Evolutionary conservation across 1,284 basidiomycete genomes (phyloP).

Genomic region (Leccinum laetum): DNA sequence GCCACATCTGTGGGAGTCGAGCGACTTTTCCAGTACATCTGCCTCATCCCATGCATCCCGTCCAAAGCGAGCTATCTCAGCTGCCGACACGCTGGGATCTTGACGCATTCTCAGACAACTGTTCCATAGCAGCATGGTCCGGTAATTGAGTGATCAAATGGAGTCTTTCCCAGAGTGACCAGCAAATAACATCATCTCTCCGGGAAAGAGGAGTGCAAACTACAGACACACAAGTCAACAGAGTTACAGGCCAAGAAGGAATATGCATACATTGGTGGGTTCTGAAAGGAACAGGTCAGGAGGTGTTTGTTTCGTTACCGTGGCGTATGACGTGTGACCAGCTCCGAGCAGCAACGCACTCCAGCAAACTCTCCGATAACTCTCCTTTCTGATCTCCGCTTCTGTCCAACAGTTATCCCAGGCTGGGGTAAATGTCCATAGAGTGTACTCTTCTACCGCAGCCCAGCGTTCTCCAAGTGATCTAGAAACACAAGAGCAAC

Average conservation of each 20-base stretch:
- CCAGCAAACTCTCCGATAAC: conserved; percentile 74
- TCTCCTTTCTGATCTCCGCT: conserved; percentile 66
- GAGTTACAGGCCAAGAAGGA: conserved; percentile 1
- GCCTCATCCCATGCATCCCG: conserved; percentile 67
- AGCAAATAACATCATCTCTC: conserved; percentile 48
- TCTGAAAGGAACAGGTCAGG: conserved; percentile 61
- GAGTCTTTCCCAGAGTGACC: conserved; percentile 54
- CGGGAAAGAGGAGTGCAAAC: conserved; percentile 71
- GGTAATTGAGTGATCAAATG: conserved; percentile 71
- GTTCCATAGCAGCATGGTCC: conserved; percentile 71
- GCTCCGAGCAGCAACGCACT: conserved; percentile 61
- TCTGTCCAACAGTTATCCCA: conserved; percentile 63
- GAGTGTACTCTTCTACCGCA: conserved; percentile 48
- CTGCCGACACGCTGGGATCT: conserved; percentile 39
- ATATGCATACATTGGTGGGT: conserved; percentile 59
- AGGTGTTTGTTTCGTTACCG: conserved; percentile 41
- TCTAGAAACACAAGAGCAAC: conserved; percentile 55
- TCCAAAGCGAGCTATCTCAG: conserved; percentile 45
- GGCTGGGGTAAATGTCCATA: conserved; percentile 63
- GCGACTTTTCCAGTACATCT: conserved; percentile 59
- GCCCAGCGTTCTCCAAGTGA: conserved; percentile 55
- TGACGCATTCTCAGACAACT: conserved; percentile 61
- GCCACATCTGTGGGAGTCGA: conserved; percentile 62
- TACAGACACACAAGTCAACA: conserved; percentile 28
- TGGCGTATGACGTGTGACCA: conserved; percentile 60